Base-by-base conservation (phyloP, 2,329 filamentous ascomycete species). In the Coleophoma cylindrospora region DNA sequence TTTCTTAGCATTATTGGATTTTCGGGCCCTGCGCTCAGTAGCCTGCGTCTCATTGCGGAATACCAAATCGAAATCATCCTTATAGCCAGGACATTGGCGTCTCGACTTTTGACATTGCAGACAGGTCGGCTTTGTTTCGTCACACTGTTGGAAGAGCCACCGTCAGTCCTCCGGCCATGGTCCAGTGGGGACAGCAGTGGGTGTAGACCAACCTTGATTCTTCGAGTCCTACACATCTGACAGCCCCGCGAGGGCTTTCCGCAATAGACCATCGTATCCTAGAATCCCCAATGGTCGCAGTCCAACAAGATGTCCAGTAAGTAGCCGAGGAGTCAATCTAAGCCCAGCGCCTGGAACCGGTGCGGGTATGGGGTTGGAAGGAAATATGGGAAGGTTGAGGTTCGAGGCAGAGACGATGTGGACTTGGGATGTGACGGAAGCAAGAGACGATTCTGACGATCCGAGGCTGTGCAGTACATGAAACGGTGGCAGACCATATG, bases 31-130 rank as follows among this genome's bases (percentile, higher is more conserved):
- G 54, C 78, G 74, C 60, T 83, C 82, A 34, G 84, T 85, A 1
- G 83, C 82, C 57, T 80, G 79, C 27, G 84, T 88, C 68, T 88
- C 84, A 64, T 88, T 85, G 50, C 85, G 81, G 59, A 88, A 87
- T 49, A 89, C 79, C 21, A 88, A 69, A 58, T 89, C 85, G 58
- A 88, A 86, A 56, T 87, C 83, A 61, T 87, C 81, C 63, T 81
- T 82, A 66, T 86, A 86, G 43, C 83, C 83, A 3, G 83, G 83
- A 61, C 83, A 87, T 56, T 77, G 72, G 37, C 81, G 76, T 50
- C 79, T 73, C 36, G 81, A 84, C 60, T 84, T 86, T 55, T 74
- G 70, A 60, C 83, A 86, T 62, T 86, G 82, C 38, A 76, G 77
- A 66, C 83, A 87, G 5, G 77, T 81, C 10, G 83, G 83, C 55